A percentile compares a stretch with the other conserved stretches of the same genome.
Evolutionary conservation across 1,139 yeast genomes (phyloP).

Genomic region (Wickerhamiella pararugosa): DNA sequence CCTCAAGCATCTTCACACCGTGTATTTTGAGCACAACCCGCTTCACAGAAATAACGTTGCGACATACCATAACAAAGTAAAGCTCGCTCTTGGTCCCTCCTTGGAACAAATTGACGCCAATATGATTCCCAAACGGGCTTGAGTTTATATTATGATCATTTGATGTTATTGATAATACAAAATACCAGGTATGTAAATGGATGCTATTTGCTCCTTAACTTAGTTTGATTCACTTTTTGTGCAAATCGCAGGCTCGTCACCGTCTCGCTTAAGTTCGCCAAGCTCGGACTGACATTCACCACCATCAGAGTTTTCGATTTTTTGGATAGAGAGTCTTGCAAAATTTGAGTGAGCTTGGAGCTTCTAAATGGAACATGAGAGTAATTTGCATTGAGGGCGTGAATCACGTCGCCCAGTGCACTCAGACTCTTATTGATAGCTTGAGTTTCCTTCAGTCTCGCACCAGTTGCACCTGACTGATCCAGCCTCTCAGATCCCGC

Average conservation of each 20-base stretch:
- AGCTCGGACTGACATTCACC: conserved; percentile 74
- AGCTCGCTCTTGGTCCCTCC: conserved; percentile 56
- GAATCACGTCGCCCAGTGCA: conserved; percentile 79
- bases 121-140: background rate
- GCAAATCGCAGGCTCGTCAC: conserved; percentile 77
- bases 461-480: conserved; percentile 47
- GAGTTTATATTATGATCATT: no score
- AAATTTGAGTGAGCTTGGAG: conserved; percentile 60
- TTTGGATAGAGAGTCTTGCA: conserved; percentile 78
- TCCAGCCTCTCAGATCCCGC: conserved; percentile 86
- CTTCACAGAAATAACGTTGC: conserved; percentile 58
- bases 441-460: conserved; percentile 72
- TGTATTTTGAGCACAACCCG: conserved; percentile 93
- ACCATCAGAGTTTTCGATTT: conserved; percentile 64
- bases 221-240: conserved; percentile 36
- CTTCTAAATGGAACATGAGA: conserved; percentile 72
- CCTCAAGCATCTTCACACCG: conserved; percentile 61
- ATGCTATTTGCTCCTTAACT: background rate
- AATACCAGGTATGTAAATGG: background rate
- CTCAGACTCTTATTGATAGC: conserved; percentile 82
- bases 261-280: conserved; percentile 60
- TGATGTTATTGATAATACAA: no score
- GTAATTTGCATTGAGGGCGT: conserved; percentile 38
- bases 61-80: conserved; percentile 72
- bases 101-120: conserved; percentile 79